Conservation (phyloP, 257 asterid genomes). For the Verbena officinalis region DNA sequence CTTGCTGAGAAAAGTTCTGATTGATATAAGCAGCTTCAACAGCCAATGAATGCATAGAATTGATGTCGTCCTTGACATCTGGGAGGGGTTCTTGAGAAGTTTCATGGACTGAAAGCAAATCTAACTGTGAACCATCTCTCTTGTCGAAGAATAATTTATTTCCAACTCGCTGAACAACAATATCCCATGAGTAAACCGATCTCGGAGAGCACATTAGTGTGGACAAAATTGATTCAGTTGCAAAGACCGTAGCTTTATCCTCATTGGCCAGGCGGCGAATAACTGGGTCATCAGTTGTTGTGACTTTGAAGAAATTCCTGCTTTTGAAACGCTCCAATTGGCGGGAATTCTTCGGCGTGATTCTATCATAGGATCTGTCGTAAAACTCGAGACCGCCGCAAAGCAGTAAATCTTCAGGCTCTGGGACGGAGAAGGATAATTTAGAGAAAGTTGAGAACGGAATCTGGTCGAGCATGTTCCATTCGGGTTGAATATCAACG, state of each 20-base stretch:
- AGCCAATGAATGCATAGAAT: slow-evolving; percentile 79
- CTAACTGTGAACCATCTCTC: slow-evolving; percentile 93
- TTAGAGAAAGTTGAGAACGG: slow-evolving; percentile 95
- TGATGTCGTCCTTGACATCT: slow-evolving; percentile 89
- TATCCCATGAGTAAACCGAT: slow-evolving; percentile 96
- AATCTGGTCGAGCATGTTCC: slow-evolving; percentile 98
- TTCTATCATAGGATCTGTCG: slow-evolving; percentile 78
- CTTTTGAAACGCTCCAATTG: slow-evolving; percentile 85
- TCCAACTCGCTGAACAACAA: slow-evolving; percentile 92
- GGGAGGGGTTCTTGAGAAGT: slow-evolving; percentile 97
- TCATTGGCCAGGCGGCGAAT: slow-evolving; percentile 91
- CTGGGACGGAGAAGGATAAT: slow-evolving; percentile 74
- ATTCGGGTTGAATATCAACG: slow-evolving; percentile 97
- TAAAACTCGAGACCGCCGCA: slow-evolving; percentile 91
- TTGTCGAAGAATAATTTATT: slow-evolving; percentile 90
- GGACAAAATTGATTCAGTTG: slow-evolving; percentile 80
- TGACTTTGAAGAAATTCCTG: slow-evolving; percentile 89
- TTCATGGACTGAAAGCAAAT: slow-evolving; percentile 88
- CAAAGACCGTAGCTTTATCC: slow-evolving; percentile 97
- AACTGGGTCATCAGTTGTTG: slow-evolving; percentile 95
- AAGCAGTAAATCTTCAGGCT: slow-evolving; percentile 84
- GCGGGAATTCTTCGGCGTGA: slow-evolving; percentile 76
- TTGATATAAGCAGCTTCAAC: slow-evolving; percentile 94
- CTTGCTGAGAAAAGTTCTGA: slow-evolving; percentile 98
- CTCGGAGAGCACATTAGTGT: slow-evolving; percentile 92